Evolutionary conservation across 2,329 filamentous ascomycete species (phyloP).

Genomic region (Dactylonectria estremocensis): DNA sequence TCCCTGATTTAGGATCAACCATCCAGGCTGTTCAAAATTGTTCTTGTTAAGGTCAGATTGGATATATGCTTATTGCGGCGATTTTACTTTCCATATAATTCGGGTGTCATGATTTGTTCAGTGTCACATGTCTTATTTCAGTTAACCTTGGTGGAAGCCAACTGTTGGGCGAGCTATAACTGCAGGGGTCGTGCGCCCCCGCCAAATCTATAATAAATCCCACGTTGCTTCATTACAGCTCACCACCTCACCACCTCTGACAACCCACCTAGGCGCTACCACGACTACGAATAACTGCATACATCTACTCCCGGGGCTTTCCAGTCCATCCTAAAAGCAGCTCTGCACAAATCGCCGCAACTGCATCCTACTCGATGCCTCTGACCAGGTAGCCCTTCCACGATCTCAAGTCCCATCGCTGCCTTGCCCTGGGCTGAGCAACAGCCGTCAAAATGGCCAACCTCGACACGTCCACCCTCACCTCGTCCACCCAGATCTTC

Average conservation of each 20-base stretch:
- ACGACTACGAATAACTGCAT: constrained; percentile 21
- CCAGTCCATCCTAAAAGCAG: constrained; percentile 14
- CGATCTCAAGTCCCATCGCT: constrained; percentile 3
- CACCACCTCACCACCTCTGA: no score
- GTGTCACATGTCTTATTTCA: background rate
- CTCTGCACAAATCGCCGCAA: constrained; percentile 12
- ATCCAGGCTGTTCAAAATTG: no score
- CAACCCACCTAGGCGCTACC: constrained; percentile 13
- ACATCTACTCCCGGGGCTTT: constrained; percentile 5
- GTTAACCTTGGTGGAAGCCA: background rate
- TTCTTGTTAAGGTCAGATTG: background rate
- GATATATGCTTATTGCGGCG: background rate
- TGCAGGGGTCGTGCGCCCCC: constrained; percentile 36
- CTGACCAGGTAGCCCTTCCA: constrained; percentile 11
- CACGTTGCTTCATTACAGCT: constrained; percentile 46
- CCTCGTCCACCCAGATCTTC: constrained; percentile 70
- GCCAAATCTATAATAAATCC: constrained; percentile 39
- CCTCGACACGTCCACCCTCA: constrained; percentile 64
- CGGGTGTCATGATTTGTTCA: background rate
- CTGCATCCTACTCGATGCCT: constrained; percentile 33
- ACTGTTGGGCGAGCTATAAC: constrained; percentile 17
- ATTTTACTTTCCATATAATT: background rate
- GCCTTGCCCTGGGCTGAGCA: constrained; percentile 23
- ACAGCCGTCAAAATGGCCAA: constrained; percentile 54
- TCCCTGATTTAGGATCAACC: no score